Evolutionary conservation across 805 yeast genomes (phyloP), one percentile per base, ranked within the genome.

Genomic region (Saccharomycopsis sp.): DNA sequence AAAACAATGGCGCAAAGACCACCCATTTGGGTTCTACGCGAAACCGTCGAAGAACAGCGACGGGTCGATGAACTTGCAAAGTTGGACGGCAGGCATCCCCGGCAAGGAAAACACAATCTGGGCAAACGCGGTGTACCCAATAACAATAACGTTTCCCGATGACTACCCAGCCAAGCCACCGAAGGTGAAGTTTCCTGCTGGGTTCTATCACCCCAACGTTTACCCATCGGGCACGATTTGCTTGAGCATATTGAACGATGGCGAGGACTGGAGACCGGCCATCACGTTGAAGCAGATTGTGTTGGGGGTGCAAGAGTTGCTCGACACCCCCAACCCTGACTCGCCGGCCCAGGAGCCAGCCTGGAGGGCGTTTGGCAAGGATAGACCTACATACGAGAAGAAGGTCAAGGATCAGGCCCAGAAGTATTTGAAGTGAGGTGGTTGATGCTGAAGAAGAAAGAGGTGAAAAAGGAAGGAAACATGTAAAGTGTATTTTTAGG

Each of bases 281-380:
- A 82, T 89, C 51, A 84, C 95, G 12, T 62, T 89, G 50, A 87
- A 85, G 56, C 95, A 89, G 57, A 80, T 92, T 44, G 79, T 82
- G 2, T 64, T 87, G 47, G 99, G 98, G 4, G 77, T 92, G 38
- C 99, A 92, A 61, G 96, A 88, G 59, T 68, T 92, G 41, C 67
- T 92, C 46, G 84, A 82, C 54, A 71, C 77, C 27, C 99, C 99
- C 27, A 92, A 92, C 57, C 94, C 95, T 17, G 79, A 79, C 48
- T 87, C 96, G 0, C 98, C 98, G 2, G 98, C 98, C 0, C 98
- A 92, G 62, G 92, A 86, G 50, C 94, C 94, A 3, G 97, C 98
- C 2, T 92, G 88, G 85, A 80, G 80, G 59, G 85, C 89, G 0
- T 88, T 75, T 55, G 72, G 73, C 15, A 76, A 75, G 56, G 84